These are phyloP conservation scores for Fusarium luffae DNA, from an alignment of 2,329 filamentous ascomycete species.

Conservation along the genomic window DNA sequence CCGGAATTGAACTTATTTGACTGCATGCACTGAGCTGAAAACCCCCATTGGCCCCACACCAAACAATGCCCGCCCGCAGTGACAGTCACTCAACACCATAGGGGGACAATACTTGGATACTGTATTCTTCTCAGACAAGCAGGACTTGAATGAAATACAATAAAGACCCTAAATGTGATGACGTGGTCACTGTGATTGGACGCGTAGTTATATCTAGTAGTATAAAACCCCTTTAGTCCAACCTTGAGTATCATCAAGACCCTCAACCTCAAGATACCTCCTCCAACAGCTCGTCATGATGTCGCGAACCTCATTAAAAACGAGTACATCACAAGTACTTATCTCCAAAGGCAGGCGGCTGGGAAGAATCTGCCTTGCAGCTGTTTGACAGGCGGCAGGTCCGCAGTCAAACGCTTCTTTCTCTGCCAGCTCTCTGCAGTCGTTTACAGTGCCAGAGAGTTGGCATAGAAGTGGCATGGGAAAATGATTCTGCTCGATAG, in stretches of 20 bases:
- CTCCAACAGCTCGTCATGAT: neutral
- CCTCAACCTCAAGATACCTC: conserved; percentile 8
- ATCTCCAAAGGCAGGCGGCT: neutral
- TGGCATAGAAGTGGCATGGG: neutral
- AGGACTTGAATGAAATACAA: neutral
- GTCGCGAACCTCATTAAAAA: neutral
- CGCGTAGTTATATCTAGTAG: neutral
- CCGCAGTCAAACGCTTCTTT: neutral
- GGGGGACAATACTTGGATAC: neutral
- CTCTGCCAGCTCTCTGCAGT: neutral
- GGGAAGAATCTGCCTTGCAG: neutral
- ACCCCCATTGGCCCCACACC: neutral
- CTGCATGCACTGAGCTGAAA: neutral
- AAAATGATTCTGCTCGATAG: neutral
- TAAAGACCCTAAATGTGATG: neutral
- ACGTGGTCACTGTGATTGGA: neutral
- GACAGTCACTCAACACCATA: neutral
- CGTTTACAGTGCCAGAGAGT: conserved; percentile 2
- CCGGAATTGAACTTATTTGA: neutral
- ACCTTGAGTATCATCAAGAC: conserved; percentile 5
- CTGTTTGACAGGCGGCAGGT: neutral
- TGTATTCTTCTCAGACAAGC: neutral
- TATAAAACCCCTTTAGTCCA: neutral
- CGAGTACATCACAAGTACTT: neutral
- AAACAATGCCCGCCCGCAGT: neutral